These are phyloP conservation scores for Angomonas ambiguus DNA, from an alignment of 208 protist species.

Conservation along the genomic window DNA sequence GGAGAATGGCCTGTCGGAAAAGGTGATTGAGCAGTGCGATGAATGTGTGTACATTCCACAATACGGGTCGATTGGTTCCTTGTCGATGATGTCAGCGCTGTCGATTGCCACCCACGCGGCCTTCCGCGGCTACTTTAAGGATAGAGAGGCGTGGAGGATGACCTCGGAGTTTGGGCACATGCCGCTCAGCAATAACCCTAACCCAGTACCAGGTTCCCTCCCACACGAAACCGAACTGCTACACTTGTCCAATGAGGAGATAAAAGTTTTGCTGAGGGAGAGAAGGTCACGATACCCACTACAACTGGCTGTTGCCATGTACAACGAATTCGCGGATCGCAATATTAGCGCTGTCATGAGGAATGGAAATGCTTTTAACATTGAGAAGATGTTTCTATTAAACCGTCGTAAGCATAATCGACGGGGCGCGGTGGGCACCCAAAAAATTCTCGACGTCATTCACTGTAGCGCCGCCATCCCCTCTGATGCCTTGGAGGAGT, in stretches of 20 bases:
- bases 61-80: conserved; percentile 80
- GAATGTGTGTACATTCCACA: conserved; percentile 72
- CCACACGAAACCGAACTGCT: conserved; percentile 64
- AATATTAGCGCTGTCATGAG: conserved; percentile 82
- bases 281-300: conserved; percentile 35
- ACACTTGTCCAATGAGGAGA: conserved; percentile 31
- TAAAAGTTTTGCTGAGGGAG: conserved; percentile 24
- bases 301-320: conserved; percentile 57
- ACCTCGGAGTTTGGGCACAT: conserved; percentile 36
- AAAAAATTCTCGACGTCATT: conserved; percentile 46
- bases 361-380: conserved; percentile 83
- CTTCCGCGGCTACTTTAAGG: neutral
- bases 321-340: conserved; percentile 77
- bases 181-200: conserved; percentile 37
- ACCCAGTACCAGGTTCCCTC: neutral
- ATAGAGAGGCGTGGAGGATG: neutral
- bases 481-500: conserved; percentile 21
- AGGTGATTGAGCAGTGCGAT: conserved; percentile 34
- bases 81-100: conserved; percentile 80
- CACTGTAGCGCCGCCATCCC: conserved; percentile 22
- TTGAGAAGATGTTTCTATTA: conserved; percentile 54
- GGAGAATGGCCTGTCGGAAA: conserved; percentile 71
- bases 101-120: conserved; percentile 59
- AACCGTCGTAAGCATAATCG: conserved; percentile 65
- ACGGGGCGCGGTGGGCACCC: conserved; percentile 67